These are phyloP conservation scores for Isoetes engelmannii DNA, from an alignment of 83 land plant genomes.

Conservation along the genomic window DNA sequence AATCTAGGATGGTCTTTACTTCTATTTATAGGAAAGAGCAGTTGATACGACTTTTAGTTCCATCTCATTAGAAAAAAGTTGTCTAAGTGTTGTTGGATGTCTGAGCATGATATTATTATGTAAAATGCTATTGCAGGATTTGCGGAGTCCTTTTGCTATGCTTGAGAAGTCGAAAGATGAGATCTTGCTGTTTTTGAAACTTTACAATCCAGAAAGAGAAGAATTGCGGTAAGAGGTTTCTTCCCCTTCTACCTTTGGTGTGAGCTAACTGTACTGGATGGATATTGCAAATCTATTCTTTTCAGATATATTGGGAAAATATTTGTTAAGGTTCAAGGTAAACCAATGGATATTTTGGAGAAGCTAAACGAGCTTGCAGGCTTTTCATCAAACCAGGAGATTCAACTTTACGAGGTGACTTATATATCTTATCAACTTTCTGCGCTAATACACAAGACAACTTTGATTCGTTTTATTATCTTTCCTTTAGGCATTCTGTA, in stretches of 20 bases:
- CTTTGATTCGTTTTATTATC: background rate
- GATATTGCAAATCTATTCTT: background rate
- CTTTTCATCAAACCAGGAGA: slow-evolving; percentile 65
- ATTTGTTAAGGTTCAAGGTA: slow-evolving; percentile 69
- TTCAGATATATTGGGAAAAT: slow-evolving; percentile 81
- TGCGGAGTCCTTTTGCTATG: slow-evolving; percentile 38
- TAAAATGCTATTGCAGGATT: slow-evolving; percentile 44
- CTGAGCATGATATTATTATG: background rate
- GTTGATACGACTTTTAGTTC: too few relatives aligned
- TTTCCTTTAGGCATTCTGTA: background rate
- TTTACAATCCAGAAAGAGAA: slow-evolving; percentile 89
- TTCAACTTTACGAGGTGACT: slow-evolving; percentile 84
- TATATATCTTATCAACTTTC: background rate
- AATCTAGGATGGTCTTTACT: too few relatives aligned
- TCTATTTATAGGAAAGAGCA: too few relatives aligned
- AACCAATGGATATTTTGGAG: slow-evolving; percentile 65
- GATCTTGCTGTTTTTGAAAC: slow-evolving; percentile 85
- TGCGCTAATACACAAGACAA: background rate
- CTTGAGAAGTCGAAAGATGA: slow-evolving; percentile 85
- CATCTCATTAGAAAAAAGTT: too few relatives aligned
- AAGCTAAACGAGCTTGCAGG: slow-evolving; percentile 92
- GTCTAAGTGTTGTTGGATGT: too few relatives aligned
- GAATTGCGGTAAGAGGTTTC: slow-evolving; percentile 60
- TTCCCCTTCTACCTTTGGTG: background rate
- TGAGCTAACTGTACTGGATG: background rate